phyloP scores from a whole-genome alignment of 805 yeast species.

The Starmerella riodocensis region DNA sequence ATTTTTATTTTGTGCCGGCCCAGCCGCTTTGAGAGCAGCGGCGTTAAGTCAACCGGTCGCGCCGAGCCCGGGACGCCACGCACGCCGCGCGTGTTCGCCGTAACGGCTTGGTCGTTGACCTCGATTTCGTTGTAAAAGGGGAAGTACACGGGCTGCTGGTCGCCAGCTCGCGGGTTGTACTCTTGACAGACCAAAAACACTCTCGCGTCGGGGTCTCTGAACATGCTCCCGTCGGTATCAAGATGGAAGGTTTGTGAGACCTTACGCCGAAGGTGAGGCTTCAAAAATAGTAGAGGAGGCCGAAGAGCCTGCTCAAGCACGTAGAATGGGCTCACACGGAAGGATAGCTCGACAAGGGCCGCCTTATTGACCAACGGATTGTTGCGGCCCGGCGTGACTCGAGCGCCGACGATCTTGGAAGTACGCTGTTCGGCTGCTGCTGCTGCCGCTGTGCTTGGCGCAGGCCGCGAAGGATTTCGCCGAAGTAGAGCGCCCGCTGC shows the following conservation, averaged over 20 bases:
- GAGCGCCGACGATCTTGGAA: not conserved
- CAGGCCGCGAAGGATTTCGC: no score
- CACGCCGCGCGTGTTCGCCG: slow-evolving; percentile 55
- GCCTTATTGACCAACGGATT: no score
- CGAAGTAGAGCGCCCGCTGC: no score
- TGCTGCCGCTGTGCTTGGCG: no score
- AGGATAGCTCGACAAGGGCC: slow-evolving; percentile 7
- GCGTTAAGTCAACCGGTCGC: slow-evolving; percentile 67
- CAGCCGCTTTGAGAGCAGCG: slow-evolving; percentile 25
- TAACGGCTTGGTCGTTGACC: slow-evolving; percentile 40
- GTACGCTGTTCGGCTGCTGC: not conserved
- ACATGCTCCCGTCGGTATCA: slow-evolving; percentile 34
- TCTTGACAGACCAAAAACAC: slow-evolving; percentile 42
- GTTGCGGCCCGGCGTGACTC: not conserved
- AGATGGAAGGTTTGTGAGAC: slow-evolving; percentile 25
- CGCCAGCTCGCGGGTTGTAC: slow-evolving; percentile 11
- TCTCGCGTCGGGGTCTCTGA: slow-evolving; percentile 29
- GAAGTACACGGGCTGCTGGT: slow-evolving; percentile 35
- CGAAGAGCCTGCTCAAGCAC: slow-evolving; percentile 11
- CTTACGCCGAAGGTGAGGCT: slow-evolving; percentile 11
- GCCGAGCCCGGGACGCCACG: slow-evolving; percentile 69
- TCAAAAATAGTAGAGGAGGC: slow-evolving; percentile 17
- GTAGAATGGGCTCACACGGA: slow-evolving; percentile 24
- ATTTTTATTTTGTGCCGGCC: slow-evolving; percentile 5
- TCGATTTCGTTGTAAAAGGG: slow-evolving; percentile 61